Conservation (phyloP, 768 basidiomycete genomes). For the Tephrocybe sp. region DNA sequence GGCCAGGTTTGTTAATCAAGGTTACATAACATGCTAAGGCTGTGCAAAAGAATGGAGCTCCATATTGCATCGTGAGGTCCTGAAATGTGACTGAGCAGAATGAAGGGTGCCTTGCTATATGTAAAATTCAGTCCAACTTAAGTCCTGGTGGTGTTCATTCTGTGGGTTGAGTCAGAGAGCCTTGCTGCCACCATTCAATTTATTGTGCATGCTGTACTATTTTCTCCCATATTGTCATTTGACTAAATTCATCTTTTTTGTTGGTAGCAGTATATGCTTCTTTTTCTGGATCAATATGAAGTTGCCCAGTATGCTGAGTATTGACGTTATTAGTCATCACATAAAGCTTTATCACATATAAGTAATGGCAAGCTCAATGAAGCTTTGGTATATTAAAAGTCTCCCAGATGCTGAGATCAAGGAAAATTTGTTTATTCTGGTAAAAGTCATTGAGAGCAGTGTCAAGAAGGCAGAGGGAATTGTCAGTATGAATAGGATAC, state of each 20-base stretch:
- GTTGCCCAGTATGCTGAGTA: conserved; percentile 37
- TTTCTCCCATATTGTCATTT: conserved; percentile 40
- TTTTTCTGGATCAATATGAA: conserved; percentile 32
- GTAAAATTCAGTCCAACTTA: conserved; percentile 5
- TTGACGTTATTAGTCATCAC: conserved; percentile 40
- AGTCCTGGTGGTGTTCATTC: conserved; percentile 11
- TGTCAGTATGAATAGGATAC: conserved; percentile 28
- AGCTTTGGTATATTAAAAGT: conserved; percentile 44
- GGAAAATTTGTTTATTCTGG: conserved; percentile 32
- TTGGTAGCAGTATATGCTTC: conserved; percentile 34
- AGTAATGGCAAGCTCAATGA: conserved; percentile 36
- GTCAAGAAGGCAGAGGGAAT: conserved; percentile 27
- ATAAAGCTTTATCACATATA: conserved; percentile 22
- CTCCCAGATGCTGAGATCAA: conserved; percentile 29
- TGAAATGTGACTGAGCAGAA: conserved; percentile 10
- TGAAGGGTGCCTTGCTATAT: conserved; percentile 25
- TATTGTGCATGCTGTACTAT: conserved; percentile 24
- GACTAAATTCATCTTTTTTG: conserved; percentile 35
- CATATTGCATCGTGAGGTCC: conserved; percentile 18
- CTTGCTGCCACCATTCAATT: conserved; percentile 24
- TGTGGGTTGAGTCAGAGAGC: conserved; percentile 5
- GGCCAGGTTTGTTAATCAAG: conserved; percentile 13
- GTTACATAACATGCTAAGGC: conserved; percentile 26
- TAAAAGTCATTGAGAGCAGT: conserved; percentile 34
- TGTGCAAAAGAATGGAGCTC: conserved; percentile 22